These are phyloP conservation scores for Candida coleopterorum DNA, from an alignment of 805 yeast species.

Conservation along the genomic window DNA sequence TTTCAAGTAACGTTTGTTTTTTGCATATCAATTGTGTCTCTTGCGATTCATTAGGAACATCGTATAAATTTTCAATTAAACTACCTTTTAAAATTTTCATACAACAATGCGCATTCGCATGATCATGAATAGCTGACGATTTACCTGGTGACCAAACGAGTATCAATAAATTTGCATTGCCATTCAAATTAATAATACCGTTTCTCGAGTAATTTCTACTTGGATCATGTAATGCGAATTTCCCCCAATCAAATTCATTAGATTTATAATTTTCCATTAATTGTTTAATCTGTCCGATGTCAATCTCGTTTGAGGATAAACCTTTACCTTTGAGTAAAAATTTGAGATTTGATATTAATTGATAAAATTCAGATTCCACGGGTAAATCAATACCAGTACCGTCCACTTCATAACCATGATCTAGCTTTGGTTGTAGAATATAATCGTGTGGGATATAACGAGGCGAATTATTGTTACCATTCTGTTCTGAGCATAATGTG, in stretches of 20 bases:
- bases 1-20: conserved; percentile 22
- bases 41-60: conserved; percentile 37
- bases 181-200: conserved; percentile 71
- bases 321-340: conserved; percentile 29
- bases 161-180: conserved; percentile 61
- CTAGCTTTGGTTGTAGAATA: conserved; percentile 5
- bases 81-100: conserved; percentile 64
- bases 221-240: conserved; percentile 51
- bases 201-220: conserved; percentile 54
- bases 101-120: conserved; percentile 71
- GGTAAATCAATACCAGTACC: conserved; percentile 9
- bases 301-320: conserved; percentile 45
- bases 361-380: conserved; percentile 16
- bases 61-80: conserved; percentile 53
- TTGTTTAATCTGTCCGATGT: conserved; percentile 41
- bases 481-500: conserved; percentile 2
- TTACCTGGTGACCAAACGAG: conserved; percentile 69
- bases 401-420: conserved; percentile 7
- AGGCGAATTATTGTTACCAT: background rate
- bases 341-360: conserved; percentile 25
- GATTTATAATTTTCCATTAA: conserved; percentile 47
- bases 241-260: conserved; percentile 50
- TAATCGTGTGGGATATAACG: background rate
- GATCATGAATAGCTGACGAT: conserved; percentile 66
- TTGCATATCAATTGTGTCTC: conserved; percentile 16